Evolutionary conservation across 2,329 filamentous ascomycete species (phyloP).

Genomic region (Scedosporium aurantiacum): DNA sequence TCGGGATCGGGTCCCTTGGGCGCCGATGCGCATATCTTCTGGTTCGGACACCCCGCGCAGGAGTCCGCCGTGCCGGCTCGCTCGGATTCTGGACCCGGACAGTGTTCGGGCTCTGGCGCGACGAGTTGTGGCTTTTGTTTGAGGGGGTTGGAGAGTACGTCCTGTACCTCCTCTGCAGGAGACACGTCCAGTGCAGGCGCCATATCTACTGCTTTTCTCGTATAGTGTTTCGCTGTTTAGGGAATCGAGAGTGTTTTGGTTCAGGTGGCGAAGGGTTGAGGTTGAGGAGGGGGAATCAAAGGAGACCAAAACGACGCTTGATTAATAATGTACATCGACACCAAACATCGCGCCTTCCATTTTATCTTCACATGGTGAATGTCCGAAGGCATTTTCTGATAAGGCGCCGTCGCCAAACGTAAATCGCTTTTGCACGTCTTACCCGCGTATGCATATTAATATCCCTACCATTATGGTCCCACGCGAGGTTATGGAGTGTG

Average conservation of each 20-base stretch:
- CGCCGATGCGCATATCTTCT: constrained; percentile 84
- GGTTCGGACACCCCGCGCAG: constrained; percentile 91
- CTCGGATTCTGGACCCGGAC: constrained; percentile 77
- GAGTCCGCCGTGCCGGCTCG: constrained; percentile 63
- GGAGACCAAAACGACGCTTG: background rate
- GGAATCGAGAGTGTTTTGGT: background rate
- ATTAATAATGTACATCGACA: background rate
- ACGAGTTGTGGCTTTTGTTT: constrained; percentile 76
- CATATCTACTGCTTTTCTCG: constrained; percentile 39
- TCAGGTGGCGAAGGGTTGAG: background rate
- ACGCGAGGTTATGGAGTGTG: no score
- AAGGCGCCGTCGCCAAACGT: background rate
- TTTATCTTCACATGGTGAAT: background rate
- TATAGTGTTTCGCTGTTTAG: background rate
- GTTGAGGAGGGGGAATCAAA: background rate
- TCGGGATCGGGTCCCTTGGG: constrained; percentile 95
- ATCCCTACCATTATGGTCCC: no score
- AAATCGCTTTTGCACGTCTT: background rate
- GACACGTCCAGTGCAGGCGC: constrained; percentile 60
- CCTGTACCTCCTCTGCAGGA: constrained; percentile 52
- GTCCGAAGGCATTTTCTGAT: background rate
- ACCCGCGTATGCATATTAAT: background rate
- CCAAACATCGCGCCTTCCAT: background rate
- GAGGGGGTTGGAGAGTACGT: constrained; percentile 64
- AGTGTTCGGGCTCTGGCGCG: constrained; percentile 93